Percentiles rank a stretch among this genome's conserved stretches.
Conservation (phyloP, 2,329 filamentous ascomycete species). For the Ramularia endophylla region DNA sequence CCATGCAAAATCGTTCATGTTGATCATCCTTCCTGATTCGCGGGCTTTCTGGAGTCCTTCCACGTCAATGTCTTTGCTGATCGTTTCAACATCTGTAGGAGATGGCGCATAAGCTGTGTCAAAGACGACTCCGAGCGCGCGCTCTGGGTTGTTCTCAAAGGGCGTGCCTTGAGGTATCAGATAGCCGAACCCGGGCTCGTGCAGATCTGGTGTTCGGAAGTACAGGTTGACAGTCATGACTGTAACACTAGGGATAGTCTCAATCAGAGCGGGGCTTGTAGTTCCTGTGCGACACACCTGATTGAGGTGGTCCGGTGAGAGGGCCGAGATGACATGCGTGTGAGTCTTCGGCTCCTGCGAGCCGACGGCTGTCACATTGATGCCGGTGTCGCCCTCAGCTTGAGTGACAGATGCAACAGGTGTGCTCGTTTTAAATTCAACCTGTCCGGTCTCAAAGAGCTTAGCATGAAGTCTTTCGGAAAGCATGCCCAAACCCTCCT, state of each 20-base stretch:
- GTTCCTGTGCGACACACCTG: constrained; percentile 27
- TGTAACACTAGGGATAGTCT: constrained; percentile 51
- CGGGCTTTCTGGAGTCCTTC: constrained; percentile 21
- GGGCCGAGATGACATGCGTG: constrained; percentile 61
- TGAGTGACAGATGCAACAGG: constrained; percentile 43
- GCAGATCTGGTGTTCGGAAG: constrained; percentile 60
- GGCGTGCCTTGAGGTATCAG: constrained; percentile 73
- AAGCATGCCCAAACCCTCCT: constrained; percentile 38
- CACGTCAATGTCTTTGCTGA: constrained; percentile 20
- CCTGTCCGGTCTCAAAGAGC: constrained; percentile 34
- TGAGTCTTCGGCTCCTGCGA: constrained; percentile 14
- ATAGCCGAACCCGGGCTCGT: constrained; percentile 79
- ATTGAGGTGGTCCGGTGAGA: constrained; percentile 40
- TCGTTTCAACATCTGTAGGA: constrained; percentile 17
- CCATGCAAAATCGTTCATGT: constrained; percentile 31
- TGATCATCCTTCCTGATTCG: constrained; percentile 22
- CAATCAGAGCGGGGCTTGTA: constrained; percentile 45
- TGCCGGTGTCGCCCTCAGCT: constrained; percentile 20
- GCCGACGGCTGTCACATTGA: constrained; percentile 30
- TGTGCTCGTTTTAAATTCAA: constrained; percentile 35
- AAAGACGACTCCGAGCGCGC: constrained; percentile 86
- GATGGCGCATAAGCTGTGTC: constrained; percentile 56
- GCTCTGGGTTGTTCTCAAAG: constrained; percentile 69
- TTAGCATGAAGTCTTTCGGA: constrained; percentile 31
- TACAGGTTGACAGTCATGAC: constrained; percentile 93